A percentile compares a stretch with the other conserved stretches of the same genome.
Evolutionary conservation across 2,329 filamentous ascomycete species (phyloP).

Genomic region (Fusarium sp.): DNA sequence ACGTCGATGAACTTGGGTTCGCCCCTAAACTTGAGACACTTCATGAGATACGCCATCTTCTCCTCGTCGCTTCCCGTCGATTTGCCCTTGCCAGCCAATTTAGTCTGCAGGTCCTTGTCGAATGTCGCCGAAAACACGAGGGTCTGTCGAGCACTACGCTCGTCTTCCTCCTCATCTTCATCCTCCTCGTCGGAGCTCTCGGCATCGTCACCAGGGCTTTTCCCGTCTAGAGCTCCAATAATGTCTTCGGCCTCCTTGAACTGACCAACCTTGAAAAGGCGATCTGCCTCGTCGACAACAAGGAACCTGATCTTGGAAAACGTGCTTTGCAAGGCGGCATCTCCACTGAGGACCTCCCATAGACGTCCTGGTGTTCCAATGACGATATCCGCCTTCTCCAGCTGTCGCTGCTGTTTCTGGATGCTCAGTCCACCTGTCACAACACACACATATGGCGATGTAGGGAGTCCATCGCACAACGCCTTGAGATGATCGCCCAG

Average conservation of each 20-base stretch:
- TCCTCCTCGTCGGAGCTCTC: slow-evolving; percentile 67
- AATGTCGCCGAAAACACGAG: slow-evolving; percentile 98
- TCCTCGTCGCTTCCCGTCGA: slow-evolving; percentile 75
- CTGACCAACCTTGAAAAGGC: slow-evolving; percentile 91
- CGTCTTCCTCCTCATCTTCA: slow-evolving; percentile 62
- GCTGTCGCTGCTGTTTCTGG: slow-evolving; percentile 92
- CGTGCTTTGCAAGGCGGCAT: slow-evolving; percentile 76
- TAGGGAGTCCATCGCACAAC: slow-evolving; percentile 75
- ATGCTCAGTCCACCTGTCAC: slow-evolving; percentile 93
- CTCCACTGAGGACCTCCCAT: slow-evolving; percentile 92
- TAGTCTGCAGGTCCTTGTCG: slow-evolving; percentile 91
- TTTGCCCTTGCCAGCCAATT: slow-evolving; percentile 84
- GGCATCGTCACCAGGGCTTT: slow-evolving; percentile 73
- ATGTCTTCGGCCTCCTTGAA: slow-evolving; percentile 97
- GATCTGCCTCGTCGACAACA: slow-evolving; percentile 94
- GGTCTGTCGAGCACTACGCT: slow-evolving; percentile 76
- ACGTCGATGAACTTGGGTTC: slow-evolving; percentile 93
- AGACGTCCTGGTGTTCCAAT: slow-evolving; percentile 92
- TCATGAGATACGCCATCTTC: slow-evolving; percentile 93
- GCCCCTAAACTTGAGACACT: slow-evolving; percentile 89
- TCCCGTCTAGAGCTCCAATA: slow-evolving; percentile 82
- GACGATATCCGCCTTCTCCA: slow-evolving; percentile 91
- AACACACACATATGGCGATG: slow-evolving; percentile 83
- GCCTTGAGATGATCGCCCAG: slow-evolving; percentile 85
- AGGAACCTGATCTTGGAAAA: slow-evolving; percentile 85